A percentile compares a stretch with the other conserved stretches of the same genome.
Conservation (phyloP, 202 grass and related monocot species). For the Zoysia matrella region DNA sequence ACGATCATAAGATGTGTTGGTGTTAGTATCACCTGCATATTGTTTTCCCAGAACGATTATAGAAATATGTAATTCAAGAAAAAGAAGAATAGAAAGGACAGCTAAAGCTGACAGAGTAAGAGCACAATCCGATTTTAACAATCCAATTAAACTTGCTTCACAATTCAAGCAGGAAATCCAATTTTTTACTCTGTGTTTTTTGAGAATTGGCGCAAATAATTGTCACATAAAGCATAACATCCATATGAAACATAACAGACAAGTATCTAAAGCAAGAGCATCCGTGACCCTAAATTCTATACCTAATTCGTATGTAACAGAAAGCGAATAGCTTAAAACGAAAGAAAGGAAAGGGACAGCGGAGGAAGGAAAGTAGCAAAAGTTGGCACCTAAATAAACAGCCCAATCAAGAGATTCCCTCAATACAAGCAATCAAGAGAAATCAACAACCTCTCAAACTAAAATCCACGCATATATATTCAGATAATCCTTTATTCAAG, state of each 20-base stretch:
- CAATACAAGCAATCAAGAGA: slow-evolving; percentile 25
- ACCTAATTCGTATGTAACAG: slow-evolving; percentile 16
- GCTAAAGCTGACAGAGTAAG: slow-evolving; percentile 5
- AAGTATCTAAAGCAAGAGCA: neutral
- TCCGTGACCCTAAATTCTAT: slow-evolving; percentile 20
- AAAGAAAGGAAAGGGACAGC: slow-evolving; percentile 24
- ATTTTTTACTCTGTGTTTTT: neutral
- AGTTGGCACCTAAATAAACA: slow-evolving; percentile 44
- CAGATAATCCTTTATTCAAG: neutral
- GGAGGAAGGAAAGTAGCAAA: neutral
- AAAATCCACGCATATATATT: slow-evolving; percentile 8
- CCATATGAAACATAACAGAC: neutral
- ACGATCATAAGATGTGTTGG: slow-evolving; percentile 93
- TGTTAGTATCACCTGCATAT: slow-evolving; percentile 78
- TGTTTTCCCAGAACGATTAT: slow-evolving; percentile 1
- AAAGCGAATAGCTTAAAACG: slow-evolving; percentile 19
- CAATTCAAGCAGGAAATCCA: slow-evolving; percentile 8
- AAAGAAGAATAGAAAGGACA: neutral
- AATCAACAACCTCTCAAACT: slow-evolving; percentile 13
- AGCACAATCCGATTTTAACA: slow-evolving; percentile 23
- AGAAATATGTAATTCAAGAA: slow-evolving; percentile 16
- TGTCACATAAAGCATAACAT: neutral
- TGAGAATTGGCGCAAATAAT: slow-evolving; percentile 16
- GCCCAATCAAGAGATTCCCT: slow-evolving; percentile 40
- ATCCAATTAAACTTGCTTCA: neutral